Evolutionary conservation across 1,284 basidiomycete species (phyloP).

Genomic region (Thecaphora thlaspeos): DNA sequence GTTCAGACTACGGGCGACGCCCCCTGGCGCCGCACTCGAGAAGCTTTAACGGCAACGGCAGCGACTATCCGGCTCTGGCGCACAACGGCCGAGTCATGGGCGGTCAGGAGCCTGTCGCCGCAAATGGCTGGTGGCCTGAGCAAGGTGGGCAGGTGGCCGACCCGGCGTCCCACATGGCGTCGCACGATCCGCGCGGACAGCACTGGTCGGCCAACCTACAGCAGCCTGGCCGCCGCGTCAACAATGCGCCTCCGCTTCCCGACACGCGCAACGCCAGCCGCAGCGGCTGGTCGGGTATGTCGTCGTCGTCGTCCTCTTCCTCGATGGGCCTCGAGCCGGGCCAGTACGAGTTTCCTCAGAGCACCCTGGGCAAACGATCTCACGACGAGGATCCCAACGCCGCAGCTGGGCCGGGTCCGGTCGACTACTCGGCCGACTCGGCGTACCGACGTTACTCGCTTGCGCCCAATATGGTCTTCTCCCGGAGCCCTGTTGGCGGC

Average conservation of each 20-base stretch:
- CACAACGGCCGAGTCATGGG: conserved; percentile 6
- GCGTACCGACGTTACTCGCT: conserved; percentile 27
- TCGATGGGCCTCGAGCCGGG: conserved; percentile 22
- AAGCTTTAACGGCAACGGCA: conserved; percentile 9
- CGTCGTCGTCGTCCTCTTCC: background rate
- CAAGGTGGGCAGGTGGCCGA: background rate
- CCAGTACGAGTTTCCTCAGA: conserved; percentile 31
- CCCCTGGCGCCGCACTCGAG: background rate
- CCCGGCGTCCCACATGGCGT: background rate
- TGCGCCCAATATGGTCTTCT: conserved; percentile 24
- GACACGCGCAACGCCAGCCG: conserved; percentile 22
- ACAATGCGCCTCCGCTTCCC: conserved; percentile 29
- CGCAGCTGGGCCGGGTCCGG: conserved; percentile 1
- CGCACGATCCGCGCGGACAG: background rate
- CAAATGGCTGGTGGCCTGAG: conserved; percentile 1
- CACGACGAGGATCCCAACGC: conserved; percentile 24
- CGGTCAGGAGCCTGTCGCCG: conserved; percentile 10
- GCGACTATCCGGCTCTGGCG: background rate
- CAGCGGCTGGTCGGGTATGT: conserved; percentile 14
- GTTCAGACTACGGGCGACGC: background rate
- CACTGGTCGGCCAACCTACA: background rate
- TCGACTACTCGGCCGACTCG: conserved; percentile 11
- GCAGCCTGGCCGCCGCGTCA: conserved; percentile 7
- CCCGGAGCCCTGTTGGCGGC: background rate
- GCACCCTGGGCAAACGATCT: conserved; percentile 25